Percentiles rank a stretch among this genome's conserved stretches.
Evolutionary conservation across 2,329 filamentous ascomycete genomes (phyloP).

Genomic region (Rugonectria rugulosa): DNA sequence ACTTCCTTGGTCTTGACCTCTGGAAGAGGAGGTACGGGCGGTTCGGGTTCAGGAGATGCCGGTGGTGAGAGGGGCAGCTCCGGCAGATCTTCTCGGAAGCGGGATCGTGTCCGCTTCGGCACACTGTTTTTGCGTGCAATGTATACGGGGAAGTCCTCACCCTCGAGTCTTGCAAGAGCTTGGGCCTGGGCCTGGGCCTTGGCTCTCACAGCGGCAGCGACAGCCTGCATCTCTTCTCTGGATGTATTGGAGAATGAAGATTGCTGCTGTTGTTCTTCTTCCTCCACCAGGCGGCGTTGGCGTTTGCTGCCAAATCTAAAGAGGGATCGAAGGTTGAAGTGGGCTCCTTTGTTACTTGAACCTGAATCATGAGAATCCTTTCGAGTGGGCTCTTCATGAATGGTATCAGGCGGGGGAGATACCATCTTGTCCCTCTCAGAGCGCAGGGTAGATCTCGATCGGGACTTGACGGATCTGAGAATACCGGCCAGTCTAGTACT

Average conservation of each 20-base stretch:
- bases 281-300: conserved; percentile 1
- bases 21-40: conserved; percentile 44
- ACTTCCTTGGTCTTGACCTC: conserved; percentile 38
- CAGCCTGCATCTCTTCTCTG: conserved; percentile 77
- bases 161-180: conserved; percentile 46
- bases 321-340: conserved; percentile 73
- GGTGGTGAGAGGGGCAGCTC: conserved; percentile 88
- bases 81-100: conserved; percentile 90
- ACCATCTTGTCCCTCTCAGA: conserved; percentile 50
- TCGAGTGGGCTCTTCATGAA: conserved; percentile 59
- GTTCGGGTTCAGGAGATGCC: conserved; percentile 76
- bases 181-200: conserved; percentile 43
- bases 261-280: too few relatives aligned
- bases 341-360: conserved; percentile 53
- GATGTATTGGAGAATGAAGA: conserved; percentile 94
- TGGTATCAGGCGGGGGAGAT: conserved; percentile 47
- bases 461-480: conserved; percentile 55
- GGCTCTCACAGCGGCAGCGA: conserved; percentile 37
- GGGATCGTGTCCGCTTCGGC: conserved; percentile 84
- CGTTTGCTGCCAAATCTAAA: conserved; percentile 74
- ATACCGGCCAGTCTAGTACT: conserved; percentile 46
- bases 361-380: conserved; percentile 67
- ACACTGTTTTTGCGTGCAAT: conserved; percentile 49
- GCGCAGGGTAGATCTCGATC: conserved; percentile 57
- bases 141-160: conserved; percentile 41